These are phyloP conservation scores for Leishmania aethiopica DNA, from an alignment of 208 protist species.

Conservation along the genomic window DNA sequence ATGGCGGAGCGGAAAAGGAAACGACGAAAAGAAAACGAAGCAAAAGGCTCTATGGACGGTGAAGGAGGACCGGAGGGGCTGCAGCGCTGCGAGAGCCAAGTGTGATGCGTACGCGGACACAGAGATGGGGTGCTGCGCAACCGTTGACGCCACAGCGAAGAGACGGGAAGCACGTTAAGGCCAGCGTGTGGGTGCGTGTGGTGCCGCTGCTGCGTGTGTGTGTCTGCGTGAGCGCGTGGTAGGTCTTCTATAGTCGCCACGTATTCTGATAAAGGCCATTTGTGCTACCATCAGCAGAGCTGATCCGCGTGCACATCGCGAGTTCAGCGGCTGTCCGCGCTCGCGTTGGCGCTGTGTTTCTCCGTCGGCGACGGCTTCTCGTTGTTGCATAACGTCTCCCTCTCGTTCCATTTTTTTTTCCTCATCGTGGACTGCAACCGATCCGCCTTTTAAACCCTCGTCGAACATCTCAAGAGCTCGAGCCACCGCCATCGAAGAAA, in stretches of 20 bases:
- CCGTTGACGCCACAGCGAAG: neutral
- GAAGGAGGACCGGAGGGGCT: neutral
- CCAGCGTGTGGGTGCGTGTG: neutral
- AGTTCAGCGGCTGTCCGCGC: neutral
- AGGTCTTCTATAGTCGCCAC: neutral
- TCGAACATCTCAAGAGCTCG: neutral
- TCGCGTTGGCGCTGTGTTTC: neutral
- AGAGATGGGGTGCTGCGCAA: neutral
- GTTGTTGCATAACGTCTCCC: neutral
- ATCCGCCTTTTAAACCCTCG: neutral
- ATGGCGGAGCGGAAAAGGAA: no score
- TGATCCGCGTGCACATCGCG: neutral
- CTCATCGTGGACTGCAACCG: neutral
- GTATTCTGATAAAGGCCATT: neutral
- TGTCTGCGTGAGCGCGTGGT: neutral
- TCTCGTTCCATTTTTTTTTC: neutral
- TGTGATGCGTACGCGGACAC: neutral
- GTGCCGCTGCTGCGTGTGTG: neutral
- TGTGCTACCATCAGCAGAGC: neutral
- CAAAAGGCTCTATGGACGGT: neutral
- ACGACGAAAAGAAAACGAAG: neutral
- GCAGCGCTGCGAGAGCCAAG: neutral
- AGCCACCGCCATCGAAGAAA: neutral
- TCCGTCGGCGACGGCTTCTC: neutral
- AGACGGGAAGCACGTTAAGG: neutral